phyloP scores from a whole-genome alignment of 257 asterid species.

The Gentiana straminea region DNA sequence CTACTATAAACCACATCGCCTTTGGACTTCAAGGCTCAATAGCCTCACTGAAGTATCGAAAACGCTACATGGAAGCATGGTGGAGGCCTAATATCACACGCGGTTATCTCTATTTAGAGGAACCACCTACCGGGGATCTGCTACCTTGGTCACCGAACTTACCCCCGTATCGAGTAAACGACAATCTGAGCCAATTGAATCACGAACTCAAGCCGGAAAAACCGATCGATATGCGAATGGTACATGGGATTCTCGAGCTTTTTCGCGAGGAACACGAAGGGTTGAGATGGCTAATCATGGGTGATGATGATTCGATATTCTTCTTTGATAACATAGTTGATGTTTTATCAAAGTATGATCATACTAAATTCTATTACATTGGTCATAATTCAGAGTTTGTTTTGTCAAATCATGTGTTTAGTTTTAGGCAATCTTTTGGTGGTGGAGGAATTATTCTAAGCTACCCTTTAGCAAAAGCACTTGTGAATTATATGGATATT shows the following conservation, averaged over 20 bases:
- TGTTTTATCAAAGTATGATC: slow-evolving; percentile 33
- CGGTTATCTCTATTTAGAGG: slow-evolving; percentile 40
- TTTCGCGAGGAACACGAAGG: slow-evolving; percentile 27
- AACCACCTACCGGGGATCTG: slow-evolving; percentile 24
- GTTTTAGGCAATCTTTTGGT: slow-evolving; percentile 55
- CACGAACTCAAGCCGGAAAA: slow-evolving; percentile 12
- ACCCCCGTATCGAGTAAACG: slow-evolving; percentile 42
- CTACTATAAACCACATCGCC: slow-evolving; percentile 24
- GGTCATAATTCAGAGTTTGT: slow-evolving; percentile 47
- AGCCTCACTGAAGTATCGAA: slow-evolving; percentile 23
- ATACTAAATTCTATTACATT: slow-evolving; percentile 30
- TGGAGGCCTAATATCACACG: slow-evolving; percentile 51
- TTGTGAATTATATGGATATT: slow-evolving; percentile 30
- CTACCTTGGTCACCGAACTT: slow-evolving; percentile 49
- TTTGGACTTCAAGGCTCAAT: slow-evolving; percentile 10
- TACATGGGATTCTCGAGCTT: slow-evolving; percentile 49
- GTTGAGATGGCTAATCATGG: slow-evolving; percentile 58
- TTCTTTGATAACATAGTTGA: slow-evolving; percentile 51
- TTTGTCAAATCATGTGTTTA: slow-evolving; percentile 30
- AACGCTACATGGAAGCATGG: slow-evolving; percentile 45
- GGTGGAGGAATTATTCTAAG: slow-evolving; percentile 66
- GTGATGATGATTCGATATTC: slow-evolving; percentile 68
- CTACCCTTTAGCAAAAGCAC: slow-evolving; percentile 40
- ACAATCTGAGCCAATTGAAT: slow-evolving; percentile 15
- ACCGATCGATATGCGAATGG: slow-evolving; percentile 22